Conservation (phyloP, 768 basidiomycete genomes). For the Mycena vulgaris region DNA sequence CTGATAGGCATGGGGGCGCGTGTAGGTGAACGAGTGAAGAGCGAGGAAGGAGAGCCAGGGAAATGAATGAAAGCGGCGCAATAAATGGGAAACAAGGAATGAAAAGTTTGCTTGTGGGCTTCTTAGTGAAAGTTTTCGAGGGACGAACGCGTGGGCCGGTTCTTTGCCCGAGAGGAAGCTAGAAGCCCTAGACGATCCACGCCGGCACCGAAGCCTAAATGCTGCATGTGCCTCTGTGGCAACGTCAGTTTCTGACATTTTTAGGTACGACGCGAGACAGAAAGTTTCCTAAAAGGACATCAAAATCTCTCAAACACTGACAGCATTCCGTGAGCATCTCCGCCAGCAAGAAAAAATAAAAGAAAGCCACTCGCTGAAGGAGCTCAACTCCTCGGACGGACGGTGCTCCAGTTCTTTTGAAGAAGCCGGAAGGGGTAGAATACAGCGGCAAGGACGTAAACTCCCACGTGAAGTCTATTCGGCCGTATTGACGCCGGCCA, state of each 20-base stretch:
- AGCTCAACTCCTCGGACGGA: not conserved
- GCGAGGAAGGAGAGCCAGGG: conserved; percentile 15
- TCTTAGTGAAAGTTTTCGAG: conserved; percentile 27
- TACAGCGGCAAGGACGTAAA: conserved; percentile 29
- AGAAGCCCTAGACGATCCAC: conserved; percentile 32
- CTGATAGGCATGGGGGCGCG: conserved; percentile 34
- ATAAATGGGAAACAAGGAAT: conserved; percentile 30
- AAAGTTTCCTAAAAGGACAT: not conserved
- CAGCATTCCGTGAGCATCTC: not conserved
- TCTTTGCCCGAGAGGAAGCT: conserved; percentile 20
- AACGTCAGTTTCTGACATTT: conserved; percentile 27
- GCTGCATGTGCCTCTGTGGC: conserved; percentile 11
- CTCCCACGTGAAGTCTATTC: conserved; percentile 22
- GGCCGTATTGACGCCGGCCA: conserved; percentile 21
- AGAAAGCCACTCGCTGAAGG: too few species aligned
- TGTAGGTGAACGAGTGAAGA: conserved; percentile 28
- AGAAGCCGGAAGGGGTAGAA: conserved; percentile 25
- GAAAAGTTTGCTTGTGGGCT: too few species aligned
- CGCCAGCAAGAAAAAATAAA: too few species aligned
- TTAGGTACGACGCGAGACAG: conserved; percentile 16
- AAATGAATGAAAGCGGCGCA: conserved; percentile 15
- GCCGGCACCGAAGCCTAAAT: conserved; percentile 27
- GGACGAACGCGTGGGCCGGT: conserved; percentile 22
- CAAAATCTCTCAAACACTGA: not conserved
- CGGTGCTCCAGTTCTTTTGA: not conserved